Evolutionary conservation across 2,329 filamentous ascomycete species (phyloP), one percentile per base, ranked within the genome.

Genomic region (Sarocladiaceae sp.): DNA sequence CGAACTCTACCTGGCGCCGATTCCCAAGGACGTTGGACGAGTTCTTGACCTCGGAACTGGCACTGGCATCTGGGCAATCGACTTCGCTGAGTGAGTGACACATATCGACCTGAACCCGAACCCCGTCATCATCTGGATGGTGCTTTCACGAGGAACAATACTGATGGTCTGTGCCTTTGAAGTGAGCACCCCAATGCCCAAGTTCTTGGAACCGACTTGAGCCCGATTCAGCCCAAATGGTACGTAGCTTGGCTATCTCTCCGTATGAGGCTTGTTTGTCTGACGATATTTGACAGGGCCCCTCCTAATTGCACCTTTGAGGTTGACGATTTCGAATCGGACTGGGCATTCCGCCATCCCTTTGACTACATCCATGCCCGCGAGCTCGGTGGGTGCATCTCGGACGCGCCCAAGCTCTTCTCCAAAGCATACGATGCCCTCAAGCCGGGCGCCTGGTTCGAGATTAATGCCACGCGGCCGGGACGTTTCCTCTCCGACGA

Each of bases 21-120:
- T 41, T 13, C 60, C 61, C 0, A 53, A 64, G 20, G 50, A 58
- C 48, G 55, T 66, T n/a, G 57, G 68, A 49, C 11, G 37, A 27
- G 60, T 84, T 39, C 59, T 85, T 32, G 81, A 85, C 56, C 59
- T 95, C 45, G 91, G 89, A 33, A 90, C 85, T 50, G 91, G 90
- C 18, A 95, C 88, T 1, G 89, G 88, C 31, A 91, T 95, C 50
- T 97, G 91, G 91, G 80, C 85, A 32, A 86, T 94, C 54, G 84
- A 91, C 53, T 84, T 95, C 66, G 85, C 85, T 51, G 82, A 85
- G 76, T 88, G 69, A 67, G 79, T 41, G 65, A 68, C 47, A 45
- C 51, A 2, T 57, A 59, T 26, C 66, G 63, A 13, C 21, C n/a
- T n/a, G n/a, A n/a, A n/a, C n/a, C n/a, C n/a, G n/a, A n/a, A n/a